phyloP scores from a whole-genome alignment of 2,329 filamentous ascomycete species.

The Decorospora gaudefroyi region DNA sequence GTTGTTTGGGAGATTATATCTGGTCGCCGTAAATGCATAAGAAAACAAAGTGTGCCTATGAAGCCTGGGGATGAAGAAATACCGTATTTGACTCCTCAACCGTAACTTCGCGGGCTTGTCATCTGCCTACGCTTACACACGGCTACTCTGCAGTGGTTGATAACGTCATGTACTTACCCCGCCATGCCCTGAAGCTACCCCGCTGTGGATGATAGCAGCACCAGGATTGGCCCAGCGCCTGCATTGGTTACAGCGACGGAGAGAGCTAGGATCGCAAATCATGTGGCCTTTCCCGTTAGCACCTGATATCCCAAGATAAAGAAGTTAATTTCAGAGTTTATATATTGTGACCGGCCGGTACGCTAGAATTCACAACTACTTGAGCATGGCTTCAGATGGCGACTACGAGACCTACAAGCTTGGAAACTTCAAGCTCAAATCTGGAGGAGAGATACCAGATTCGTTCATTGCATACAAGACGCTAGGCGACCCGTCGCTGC shows the following conservation, averaged over 20 bases:
- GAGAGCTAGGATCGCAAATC: no score
- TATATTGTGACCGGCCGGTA: neutral
- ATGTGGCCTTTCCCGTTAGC: no score
- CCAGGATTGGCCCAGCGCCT: slow-evolving; percentile 1
- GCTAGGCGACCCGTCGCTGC: slow-evolving; percentile 64
- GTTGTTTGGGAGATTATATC: neutral
- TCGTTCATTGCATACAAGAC: slow-evolving; percentile 79
- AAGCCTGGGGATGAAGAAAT: no score
- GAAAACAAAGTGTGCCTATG: no score
- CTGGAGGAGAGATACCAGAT: slow-evolving; percentile 63
- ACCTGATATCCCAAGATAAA: no score
- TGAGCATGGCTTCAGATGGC: slow-evolving; percentile 21
- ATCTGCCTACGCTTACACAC: slow-evolving; percentile 14
- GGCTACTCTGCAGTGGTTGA: slow-evolving; percentile 1
- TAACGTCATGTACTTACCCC: slow-evolving; percentile 30
- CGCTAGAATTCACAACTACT: neutral
- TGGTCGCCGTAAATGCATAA: neutral
- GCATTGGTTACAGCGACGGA: no score
- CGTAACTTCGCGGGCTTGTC: neutral
- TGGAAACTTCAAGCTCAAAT: slow-evolving; percentile 69
- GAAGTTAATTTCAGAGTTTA: no score
- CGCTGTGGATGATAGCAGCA: slow-evolving; percentile 21
- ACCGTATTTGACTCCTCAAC: no score
- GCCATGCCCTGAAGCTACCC: slow-evolving; percentile 28
- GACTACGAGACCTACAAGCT: slow-evolving; percentile 61